phyloP scores from a whole-genome alignment of 2,329 filamentous ascomycete species.

The Colletotrichum gloeosporioides region DNA sequence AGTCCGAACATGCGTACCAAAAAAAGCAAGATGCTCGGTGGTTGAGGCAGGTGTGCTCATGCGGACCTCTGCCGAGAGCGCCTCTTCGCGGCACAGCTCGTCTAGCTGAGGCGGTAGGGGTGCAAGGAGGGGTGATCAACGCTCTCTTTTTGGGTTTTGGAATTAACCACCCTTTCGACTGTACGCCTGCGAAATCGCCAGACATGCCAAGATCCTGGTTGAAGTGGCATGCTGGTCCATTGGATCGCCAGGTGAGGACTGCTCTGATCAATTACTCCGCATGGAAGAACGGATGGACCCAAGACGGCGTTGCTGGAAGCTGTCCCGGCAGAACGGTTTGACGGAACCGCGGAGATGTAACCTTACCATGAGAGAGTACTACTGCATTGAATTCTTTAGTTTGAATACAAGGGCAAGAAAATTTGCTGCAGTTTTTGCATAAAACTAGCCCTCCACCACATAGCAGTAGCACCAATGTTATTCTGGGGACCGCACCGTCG shows the following conservation, averaged over 20 bases:
- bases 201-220: not conserved
- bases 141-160: not conserved
- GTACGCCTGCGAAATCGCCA: too few species aligned
- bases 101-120: not conserved
- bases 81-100: not conserved
- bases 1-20: not conserved
- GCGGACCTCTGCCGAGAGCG: not conserved
- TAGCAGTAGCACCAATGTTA: too few species aligned
- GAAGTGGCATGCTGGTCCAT: not conserved
- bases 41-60: not conserved
- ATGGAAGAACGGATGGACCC: fast-evolving
- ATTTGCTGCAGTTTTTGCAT: too few species aligned
- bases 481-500: too few species aligned
- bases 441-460: too few species aligned
- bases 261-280: not conserved
- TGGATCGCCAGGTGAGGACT: not conserved
- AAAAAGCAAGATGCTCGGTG: not conserved
- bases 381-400: too few species aligned
- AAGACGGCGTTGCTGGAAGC: not conserved
- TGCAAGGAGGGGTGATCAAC: not conserved
- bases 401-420: too few species aligned
- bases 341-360: not conserved
- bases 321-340: not conserved
- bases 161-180: not conserved
- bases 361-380: not conserved